These are phyloP conservation scores for Aspergillus pseudoterreus DNA, from an alignment of 2,329 filamentous ascomycete species.

Conservation along the genomic window DNA sequence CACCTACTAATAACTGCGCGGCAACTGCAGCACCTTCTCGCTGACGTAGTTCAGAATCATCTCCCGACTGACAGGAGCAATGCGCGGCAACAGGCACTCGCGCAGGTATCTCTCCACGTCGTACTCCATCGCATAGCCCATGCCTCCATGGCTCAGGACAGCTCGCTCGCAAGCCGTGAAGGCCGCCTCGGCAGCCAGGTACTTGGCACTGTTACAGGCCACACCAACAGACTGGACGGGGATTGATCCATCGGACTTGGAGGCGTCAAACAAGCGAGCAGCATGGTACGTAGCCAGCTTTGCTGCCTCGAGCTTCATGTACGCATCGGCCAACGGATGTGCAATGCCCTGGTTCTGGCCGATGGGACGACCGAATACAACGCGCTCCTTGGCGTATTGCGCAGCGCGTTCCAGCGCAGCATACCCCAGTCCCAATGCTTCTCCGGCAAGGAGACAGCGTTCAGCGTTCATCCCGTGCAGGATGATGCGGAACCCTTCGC, in stretches of 20 bases:
- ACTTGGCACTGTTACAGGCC: conserved; percentile 68
- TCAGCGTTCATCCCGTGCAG: conserved; percentile 79
- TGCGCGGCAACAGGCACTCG: conserved; percentile 57
- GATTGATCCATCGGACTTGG: conserved; percentile 49
- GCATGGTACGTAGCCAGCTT: conserved; percentile 61
- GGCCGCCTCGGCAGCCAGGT: conserved; percentile 58
- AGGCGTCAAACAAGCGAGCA: conserved; percentile 54
- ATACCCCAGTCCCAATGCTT: conserved; percentile 77
- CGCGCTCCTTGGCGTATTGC: conserved; percentile 61
- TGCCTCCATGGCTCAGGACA: conserved; percentile 56
- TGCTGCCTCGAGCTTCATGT: conserved; percentile 60
- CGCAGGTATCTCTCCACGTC: conserved; percentile 60
- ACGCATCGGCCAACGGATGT: conserved; percentile 57
- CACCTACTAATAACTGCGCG: conserved; percentile 37
- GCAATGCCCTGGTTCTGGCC: conserved; percentile 59
- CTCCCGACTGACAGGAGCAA: conserved; percentile 56
- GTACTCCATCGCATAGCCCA: conserved; percentile 62
- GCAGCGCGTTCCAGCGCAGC: conserved; percentile 62
- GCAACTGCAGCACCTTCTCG: conserved; percentile 42
- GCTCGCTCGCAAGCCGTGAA: conserved; percentile 59
- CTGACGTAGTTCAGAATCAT: conserved; percentile 46
- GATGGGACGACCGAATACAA: conserved; percentile 58
- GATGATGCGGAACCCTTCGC: conserved; percentile 74
- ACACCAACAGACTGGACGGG: conserved; percentile 58
- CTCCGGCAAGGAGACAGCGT: conserved; percentile 70